A percentile compares a stretch with the other conserved stretches of the same genome.
phyloP scores from a whole-genome alignment of 2,329 filamentous ascomycete species.

The Dothiorella sarmentorum region DNA sequence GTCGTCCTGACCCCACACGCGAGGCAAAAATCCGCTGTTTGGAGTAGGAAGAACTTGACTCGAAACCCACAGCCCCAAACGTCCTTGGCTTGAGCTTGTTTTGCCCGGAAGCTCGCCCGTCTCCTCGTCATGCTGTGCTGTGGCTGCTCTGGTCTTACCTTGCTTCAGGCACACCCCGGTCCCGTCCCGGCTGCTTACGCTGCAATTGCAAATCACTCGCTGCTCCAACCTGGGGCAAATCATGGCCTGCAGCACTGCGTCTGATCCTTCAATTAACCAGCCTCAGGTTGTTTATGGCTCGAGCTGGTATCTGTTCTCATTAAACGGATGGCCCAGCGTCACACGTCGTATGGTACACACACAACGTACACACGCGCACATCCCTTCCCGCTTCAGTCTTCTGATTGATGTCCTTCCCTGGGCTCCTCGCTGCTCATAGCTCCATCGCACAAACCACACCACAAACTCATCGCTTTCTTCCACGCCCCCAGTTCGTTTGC shows the following conservation, averaged over 20 bases:
- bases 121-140: not conserved
- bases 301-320: no score
- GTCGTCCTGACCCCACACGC: slow-evolving; percentile 6
- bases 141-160: not conserved
- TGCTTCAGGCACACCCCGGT: slow-evolving; percentile 1
- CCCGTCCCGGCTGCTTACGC: slow-evolving; percentile 7
- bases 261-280: slow-evolving; percentile 11
- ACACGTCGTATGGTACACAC: not conserved
- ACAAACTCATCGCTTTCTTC: not conserved
- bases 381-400: not conserved
- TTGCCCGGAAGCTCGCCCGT: slow-evolving; percentile 8
- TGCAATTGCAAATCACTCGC: slow-evolving; percentile 17
- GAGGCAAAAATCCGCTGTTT: slow-evolving; percentile 13
- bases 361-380: slow-evolving; percentile 1
- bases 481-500: slow-evolving; percentile 7
- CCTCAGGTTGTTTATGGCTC: slow-evolving; percentile 9
- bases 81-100: not conserved
- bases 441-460: slow-evolving; percentile 6
- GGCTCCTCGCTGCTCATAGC: not conserved
- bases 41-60: not conserved
- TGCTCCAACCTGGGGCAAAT: slow-evolving; percentile 9
- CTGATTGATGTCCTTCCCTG: not conserved
- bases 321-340: no score
- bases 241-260: slow-evolving; percentile 10
- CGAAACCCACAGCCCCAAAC: slow-evolving; percentile 9